phyloP scores from a whole-genome alignment of 2,329 filamentous ascomycete species.

The Penicillium corylophilum region DNA sequence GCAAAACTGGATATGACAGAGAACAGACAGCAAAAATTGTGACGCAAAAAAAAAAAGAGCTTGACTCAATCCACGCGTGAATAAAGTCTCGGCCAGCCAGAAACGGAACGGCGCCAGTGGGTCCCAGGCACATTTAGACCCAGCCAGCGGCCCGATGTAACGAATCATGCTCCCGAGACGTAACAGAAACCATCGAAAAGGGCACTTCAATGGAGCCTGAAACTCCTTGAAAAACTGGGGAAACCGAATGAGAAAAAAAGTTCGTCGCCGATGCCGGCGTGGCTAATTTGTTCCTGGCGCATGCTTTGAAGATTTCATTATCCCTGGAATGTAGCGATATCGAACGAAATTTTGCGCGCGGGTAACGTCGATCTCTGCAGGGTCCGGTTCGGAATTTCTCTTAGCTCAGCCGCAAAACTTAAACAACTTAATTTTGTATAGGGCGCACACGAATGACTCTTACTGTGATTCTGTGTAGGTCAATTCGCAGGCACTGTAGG shows the following conservation, averaged over 20 bases:
- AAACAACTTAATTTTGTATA: background rate
- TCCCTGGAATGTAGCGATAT: background rate
- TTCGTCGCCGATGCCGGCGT: slow-evolving; percentile 17
- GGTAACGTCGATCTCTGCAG: background rate
- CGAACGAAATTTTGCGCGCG: background rate
- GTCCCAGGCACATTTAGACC: background rate
- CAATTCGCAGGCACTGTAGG: background rate
- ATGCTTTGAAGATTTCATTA: background rate
- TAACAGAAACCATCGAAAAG: slow-evolving; percentile 12
- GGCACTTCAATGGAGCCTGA: slow-evolving; percentile 2
- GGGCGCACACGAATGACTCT: background rate
- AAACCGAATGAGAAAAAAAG: slow-evolving; percentile 8
- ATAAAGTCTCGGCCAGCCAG: slow-evolving; percentile 3
- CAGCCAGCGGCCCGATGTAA: slow-evolving; percentile 6
- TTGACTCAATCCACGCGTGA: slow-evolving; percentile 6
- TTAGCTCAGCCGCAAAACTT: background rate
- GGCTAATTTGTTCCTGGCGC: slow-evolving; percentile 1
- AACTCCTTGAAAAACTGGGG: slow-evolving; percentile 12
- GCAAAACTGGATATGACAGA: background rate
- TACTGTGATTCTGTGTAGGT: background rate
- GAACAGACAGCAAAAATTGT: background rate
- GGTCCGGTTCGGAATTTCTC: background rate
- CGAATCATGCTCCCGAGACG: slow-evolving; percentile 18
- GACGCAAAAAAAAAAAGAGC: background rate
- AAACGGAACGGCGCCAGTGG: slow-evolving; percentile 5